A percentile compares a stretch with the other conserved stretches of the same genome.
These are phyloP conservation scores for Collybiopsis confluens DNA, from an alignment of 768 basidiomycete genomes.

Conservation along the genomic window DNA sequence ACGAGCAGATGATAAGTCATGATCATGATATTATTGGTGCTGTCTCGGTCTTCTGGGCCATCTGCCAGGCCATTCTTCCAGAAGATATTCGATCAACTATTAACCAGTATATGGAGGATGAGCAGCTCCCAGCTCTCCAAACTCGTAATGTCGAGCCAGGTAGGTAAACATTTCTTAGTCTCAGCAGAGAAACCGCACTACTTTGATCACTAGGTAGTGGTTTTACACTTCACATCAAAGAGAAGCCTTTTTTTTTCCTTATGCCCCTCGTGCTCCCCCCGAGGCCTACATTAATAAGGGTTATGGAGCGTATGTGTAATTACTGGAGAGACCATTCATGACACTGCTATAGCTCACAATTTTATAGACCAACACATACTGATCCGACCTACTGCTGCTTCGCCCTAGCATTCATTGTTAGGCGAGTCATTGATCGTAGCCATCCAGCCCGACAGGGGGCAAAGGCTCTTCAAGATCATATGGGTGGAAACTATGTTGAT, in stretches of 20 bases:
- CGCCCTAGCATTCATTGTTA: too few species aligned
- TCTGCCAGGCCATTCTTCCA: background rate
- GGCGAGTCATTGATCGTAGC: too few species aligned
- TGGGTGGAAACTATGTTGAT: constrained; percentile 4
- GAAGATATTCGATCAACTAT: background rate
- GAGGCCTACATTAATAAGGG: background rate
- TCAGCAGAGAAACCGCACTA: background rate
- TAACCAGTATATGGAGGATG: background rate
- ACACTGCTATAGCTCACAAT: background rate
- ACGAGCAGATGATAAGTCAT: too few species aligned
- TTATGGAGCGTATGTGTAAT: background rate
- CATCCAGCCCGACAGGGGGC: too few species aligned
- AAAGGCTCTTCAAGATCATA: too few species aligned
- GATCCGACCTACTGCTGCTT: background rate
- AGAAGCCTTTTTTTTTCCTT: too few species aligned
- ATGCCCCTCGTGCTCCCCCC: background rate
- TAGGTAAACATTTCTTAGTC: background rate
- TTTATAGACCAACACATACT: background rate
- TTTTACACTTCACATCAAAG: background rate
- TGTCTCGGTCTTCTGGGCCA: background rate
- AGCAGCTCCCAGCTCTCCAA: background rate
- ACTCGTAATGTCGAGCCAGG: background rate
- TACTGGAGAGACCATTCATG: background rate
- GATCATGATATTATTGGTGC: too few species aligned
- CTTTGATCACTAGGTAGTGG: background rate